Evolutionary conservation across 1,284 basidiomycete genomes (phyloP).

Genomic region (Rhodotorula sp.): DNA sequence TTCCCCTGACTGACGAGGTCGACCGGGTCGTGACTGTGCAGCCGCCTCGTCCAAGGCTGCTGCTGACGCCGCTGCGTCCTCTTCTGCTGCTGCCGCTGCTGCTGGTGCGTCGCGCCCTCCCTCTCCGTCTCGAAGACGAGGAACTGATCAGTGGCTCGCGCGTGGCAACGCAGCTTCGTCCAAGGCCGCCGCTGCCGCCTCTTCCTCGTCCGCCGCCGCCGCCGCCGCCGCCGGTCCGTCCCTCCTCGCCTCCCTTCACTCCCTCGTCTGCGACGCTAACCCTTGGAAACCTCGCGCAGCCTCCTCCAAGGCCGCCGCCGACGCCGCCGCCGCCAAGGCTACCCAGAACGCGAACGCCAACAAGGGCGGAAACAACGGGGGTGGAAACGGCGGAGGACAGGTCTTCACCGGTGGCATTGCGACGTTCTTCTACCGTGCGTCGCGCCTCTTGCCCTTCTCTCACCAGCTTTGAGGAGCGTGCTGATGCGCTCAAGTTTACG

Average conservation of each 20-base stretch:
- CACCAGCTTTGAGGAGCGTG: too few species aligned
- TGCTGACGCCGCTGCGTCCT: neutral
- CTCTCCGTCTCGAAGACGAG: neutral
- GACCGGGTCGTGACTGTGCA: neutral
- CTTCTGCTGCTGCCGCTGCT: slow-evolving; percentile 1
- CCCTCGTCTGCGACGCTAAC: neutral
- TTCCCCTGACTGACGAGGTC: neutral
- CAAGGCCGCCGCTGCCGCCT: neutral
- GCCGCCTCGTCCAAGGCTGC: neutral
- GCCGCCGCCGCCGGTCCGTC: slow-evolving; percentile 16
- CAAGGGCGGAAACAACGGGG: too few species aligned
- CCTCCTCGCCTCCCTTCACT: slow-evolving; percentile 4
- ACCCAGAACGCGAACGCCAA: too few species aligned
- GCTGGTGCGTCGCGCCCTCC: neutral
- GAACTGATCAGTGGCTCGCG: neutral
- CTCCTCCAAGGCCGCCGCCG: too few species aligned
- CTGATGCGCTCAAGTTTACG: too few species aligned
- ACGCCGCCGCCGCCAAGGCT: too few species aligned
- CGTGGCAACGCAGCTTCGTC: neutral
- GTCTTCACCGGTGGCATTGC: too few species aligned
- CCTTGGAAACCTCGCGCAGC: too few species aligned
- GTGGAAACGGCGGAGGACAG: too few species aligned
- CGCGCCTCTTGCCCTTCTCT: too few species aligned
- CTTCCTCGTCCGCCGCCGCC: slow-evolving; percentile 1
- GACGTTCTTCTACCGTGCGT: too few species aligned